These are phyloP conservation scores for Kickxella alabastrina DNA, from an alignment of 192 early-diverging fungal genomes.

Conservation along the genomic window DNA sequence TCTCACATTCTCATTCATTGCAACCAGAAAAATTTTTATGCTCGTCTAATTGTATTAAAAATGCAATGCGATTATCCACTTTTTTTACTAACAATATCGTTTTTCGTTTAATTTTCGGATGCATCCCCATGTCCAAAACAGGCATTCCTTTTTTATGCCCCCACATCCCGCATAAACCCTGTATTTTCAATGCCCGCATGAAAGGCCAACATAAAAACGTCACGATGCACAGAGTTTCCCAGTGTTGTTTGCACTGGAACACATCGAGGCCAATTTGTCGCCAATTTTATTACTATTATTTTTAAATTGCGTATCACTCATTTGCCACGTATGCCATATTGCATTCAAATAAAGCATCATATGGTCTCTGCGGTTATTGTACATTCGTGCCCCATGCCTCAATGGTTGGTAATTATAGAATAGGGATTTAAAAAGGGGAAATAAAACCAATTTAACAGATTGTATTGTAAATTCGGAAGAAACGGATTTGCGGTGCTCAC, in stretches of 20 bases:
- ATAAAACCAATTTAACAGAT: not conserved
- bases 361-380: too few species aligned
- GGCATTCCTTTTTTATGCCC: constrained; percentile 5
- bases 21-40: not conserved
- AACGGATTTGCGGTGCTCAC: too few species aligned
- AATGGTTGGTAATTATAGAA: not conserved
- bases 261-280: too few species aligned
- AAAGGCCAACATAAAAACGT: too few species aligned
- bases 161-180: not conserved
- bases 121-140: constrained; percentile 4
- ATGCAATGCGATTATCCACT: not conserved
- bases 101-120: too few species aligned
- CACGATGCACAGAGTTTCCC: too few species aligned
- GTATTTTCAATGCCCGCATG: not conserved
- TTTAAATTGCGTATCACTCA: not conserved
- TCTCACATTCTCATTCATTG: too few species aligned
- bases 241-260: too few species aligned
- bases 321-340: constrained; percentile 8
- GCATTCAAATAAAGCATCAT: constrained; percentile 7
- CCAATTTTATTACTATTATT: not conserved
- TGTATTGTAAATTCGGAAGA: too few species aligned
- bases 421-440: not conserved
- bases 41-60: not conserved
- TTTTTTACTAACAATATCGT: not conserved
- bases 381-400: not conserved